These are phyloP conservation scores for Flammula alnicola DNA, from an alignment of 1,284 basidiomycete genomes.

Conservation along the genomic window DNA sequence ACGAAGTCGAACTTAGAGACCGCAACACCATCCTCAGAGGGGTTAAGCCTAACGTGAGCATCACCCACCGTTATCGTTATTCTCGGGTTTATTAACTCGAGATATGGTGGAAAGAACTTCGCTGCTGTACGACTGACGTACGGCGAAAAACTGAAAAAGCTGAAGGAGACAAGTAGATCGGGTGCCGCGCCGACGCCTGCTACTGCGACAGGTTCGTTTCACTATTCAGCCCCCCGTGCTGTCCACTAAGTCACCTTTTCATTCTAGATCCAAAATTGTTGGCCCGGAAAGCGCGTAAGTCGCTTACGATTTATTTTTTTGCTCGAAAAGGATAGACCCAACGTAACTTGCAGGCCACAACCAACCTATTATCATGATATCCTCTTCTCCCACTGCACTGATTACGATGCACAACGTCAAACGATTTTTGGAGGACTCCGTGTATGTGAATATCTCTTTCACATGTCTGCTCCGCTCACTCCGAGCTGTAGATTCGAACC, in stretches of 20 bases:
- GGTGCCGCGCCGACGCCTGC: constrained; percentile 44
- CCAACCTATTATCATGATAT: constrained; percentile 96
- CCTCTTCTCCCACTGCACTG: constrained; percentile 92
- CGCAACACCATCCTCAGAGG: constrained; percentile 79
- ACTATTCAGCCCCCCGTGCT: not conserved
- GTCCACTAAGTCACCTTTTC: constrained; percentile 4
- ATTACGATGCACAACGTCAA: constrained; percentile 99
- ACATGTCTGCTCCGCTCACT: not conserved
- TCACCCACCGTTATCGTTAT: not conserved
- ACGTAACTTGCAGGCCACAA: constrained; percentile 51
- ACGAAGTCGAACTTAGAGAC: constrained; percentile 77
- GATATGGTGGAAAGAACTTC: constrained; percentile 62
- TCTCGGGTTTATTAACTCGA: constrained; percentile 2
- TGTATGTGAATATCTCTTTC: constrained; percentile 49
- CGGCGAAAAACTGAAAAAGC: constrained; percentile 76
- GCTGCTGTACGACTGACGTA: constrained; percentile 62
- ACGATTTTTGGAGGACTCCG: constrained; percentile 88
- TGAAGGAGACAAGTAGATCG: constrained; percentile 64
- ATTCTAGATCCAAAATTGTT: constrained; percentile 55
- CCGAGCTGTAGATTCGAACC: constrained; percentile 70
- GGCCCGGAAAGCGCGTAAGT: constrained; percentile 65
- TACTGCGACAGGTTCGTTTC: constrained; percentile 37
- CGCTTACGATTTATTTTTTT: not conserved
- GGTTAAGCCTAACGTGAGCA: constrained; percentile 70
- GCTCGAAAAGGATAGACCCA: not conserved